These are phyloP conservation scores for Synchytrium microbalum DNA, from an alignment of 371 early-diverging fungal species.

Conservation along the genomic window DNA sequence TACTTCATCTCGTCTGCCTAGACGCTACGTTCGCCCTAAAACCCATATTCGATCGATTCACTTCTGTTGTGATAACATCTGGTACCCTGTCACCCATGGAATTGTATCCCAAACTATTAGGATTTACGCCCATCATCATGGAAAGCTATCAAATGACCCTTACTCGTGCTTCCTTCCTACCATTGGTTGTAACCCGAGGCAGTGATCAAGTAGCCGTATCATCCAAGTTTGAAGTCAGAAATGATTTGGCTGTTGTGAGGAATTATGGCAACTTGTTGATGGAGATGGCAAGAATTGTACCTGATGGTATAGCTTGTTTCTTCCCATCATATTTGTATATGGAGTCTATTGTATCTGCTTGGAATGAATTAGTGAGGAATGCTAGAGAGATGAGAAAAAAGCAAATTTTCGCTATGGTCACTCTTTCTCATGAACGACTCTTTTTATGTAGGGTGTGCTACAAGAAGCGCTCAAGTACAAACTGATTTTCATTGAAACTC, in stretches of 20 bases:
- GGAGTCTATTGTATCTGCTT: slow-evolving; percentile 98
- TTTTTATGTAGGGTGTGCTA: slow-evolving; percentile 62
- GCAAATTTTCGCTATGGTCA: slow-evolving; percentile 3
- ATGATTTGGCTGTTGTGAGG: slow-evolving; percentile 97
- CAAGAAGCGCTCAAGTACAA: slow-evolving; percentile 95
- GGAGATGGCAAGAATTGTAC: slow-evolving; percentile 89
- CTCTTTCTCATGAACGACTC: background rate
- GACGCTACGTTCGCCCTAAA: slow-evolving; percentile 97
- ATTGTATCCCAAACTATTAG: slow-evolving; percentile 97
- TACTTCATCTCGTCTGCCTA: slow-evolving; percentile 87
- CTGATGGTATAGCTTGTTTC: slow-evolving; percentile 98
- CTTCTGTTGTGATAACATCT: slow-evolving; percentile 97
- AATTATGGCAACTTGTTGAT: slow-evolving; percentile 98
- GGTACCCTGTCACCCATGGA: slow-evolving; percentile 98
- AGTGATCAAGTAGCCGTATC: slow-evolving; percentile 96
- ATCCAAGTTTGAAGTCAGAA: slow-evolving; percentile 95
- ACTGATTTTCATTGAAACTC: slow-evolving; percentile 98
- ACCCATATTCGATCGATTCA: slow-evolving; percentile 93
- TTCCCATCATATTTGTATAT: slow-evolving; percentile 99
- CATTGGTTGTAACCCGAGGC: slow-evolving; percentile 95
- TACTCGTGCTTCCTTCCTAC: slow-evolving; percentile 89
- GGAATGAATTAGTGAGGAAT: slow-evolving; percentile 84
- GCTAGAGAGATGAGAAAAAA: too few relatives aligned
- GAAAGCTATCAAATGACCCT: slow-evolving; percentile 93
- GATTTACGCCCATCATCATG: slow-evolving; percentile 75